Base-by-base conservation (phyloP, 2,329 filamentous ascomycete genomes). In the Aspergillus sp. region DNA sequence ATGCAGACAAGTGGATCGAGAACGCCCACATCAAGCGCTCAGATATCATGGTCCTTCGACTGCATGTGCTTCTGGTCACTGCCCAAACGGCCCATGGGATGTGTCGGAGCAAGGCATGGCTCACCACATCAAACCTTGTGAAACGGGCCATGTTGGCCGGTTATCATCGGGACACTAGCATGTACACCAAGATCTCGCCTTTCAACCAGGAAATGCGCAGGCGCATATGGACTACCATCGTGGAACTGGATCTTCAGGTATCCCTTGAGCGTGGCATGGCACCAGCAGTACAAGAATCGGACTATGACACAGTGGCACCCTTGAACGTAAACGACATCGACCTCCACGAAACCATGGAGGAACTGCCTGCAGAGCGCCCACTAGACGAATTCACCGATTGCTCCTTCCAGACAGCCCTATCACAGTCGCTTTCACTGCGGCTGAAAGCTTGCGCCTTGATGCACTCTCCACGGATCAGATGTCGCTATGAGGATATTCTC, bases 1-100 rank as follows among this genome's bases (percentile, higher is more conserved):
- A 98, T 87, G 91, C 92, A 3, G 93, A 97, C 71, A 86, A 87
- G 2, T 89, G 97, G 59, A 80, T 98, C 41, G 90, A 96, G 68
- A 89, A 93, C 68, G 90, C 92, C 1, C 85, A 78, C 46, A 77
- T 81, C 44, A 86, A 85, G 65, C 79, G 82, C 15, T 76, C 82
- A 3, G 80, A 79, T 2, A 71, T 83, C 2, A 70, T 67, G 2
- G 75, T 79, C 56, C 78, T 84, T 41, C 82, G 84, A 34, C 70
- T 83, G 3, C 76, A 80, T 13, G 80, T 82, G 52, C 69, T 86
- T 20, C 67, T 82, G 11, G 68, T 82, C 5, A 71, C 83, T 6
- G 80, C 82, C 0, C 80, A 79, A 55, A 77, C 80, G 40, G 74
- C 73, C 3, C 81, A 80, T 55, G 79, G 76, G n/a, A 75, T 82